Evolutionary conservation across 306 rosid species (phyloP).

Genomic region (Gastrolobium villosum): DNA sequence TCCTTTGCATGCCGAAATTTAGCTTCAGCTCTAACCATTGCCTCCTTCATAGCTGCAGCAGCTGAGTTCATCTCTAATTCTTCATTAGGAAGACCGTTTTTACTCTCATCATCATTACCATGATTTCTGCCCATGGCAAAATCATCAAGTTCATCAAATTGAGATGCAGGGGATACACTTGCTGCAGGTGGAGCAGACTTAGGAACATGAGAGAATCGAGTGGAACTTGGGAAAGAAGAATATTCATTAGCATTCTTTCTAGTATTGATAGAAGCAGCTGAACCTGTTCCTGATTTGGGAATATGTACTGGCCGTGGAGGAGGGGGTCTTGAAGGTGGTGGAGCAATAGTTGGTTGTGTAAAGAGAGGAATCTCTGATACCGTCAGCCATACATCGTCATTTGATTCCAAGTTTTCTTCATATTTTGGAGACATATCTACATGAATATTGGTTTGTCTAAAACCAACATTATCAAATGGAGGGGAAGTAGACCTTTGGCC

Average conservation of each 20-base stretch:
- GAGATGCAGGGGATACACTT: constrained; percentile 60
- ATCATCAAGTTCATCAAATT: constrained; percentile 80
- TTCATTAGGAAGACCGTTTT: constrained; percentile 72
- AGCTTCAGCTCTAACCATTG: constrained; percentile 98
- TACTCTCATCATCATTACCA: constrained; percentile 64
- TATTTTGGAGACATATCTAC: constrained; percentile 69
- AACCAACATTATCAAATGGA: constrained; percentile 55
- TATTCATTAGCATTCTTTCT: constrained; percentile 70
- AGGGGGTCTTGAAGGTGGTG: constrained; percentile 99
- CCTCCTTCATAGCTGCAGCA: constrained; percentile 98
- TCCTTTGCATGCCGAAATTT: constrained; percentile 92
- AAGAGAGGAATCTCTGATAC: constrained; percentile 94
- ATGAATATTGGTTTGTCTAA: constrained; percentile 60
- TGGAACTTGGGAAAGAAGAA: constrained; percentile 66
- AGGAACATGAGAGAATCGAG: constrained; percentile 65
- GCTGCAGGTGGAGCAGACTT: constrained; percentile 65
- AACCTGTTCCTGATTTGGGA: constrained; percentile 64
- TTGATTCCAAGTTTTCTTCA: constrained; percentile 70
- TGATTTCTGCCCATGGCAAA: constrained; percentile 71
- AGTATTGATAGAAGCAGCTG: constrained; percentile 58
- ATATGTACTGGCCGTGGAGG: constrained; percentile 90
- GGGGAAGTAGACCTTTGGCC: constrained; percentile 78
- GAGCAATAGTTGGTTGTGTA: constrained; percentile 95
- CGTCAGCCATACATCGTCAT: constrained; percentile 85
- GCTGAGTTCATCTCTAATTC: constrained; percentile 92